A percentile compares a stretch with the other conserved stretches of the same genome.
Conservation (phyloP, 331 rosid species). For the Arachis monticola region DNA sequence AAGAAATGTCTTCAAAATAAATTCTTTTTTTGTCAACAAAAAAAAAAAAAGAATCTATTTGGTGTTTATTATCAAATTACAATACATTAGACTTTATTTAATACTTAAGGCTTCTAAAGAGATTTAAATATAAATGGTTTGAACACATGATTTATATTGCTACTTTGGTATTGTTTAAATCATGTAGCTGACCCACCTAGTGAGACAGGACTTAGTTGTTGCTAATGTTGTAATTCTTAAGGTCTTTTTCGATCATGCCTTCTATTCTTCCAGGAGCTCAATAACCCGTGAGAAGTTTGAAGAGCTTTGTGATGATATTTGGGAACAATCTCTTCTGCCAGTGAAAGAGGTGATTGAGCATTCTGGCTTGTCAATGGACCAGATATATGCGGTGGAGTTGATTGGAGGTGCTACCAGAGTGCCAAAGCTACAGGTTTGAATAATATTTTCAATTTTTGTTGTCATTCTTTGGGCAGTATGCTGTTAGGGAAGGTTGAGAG, state of each 20-base stretch:
- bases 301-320: slow-evolving; percentile 87
- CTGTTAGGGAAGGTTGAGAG: slow-evolving; percentile 6
- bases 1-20: too few relatives aligned
- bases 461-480: slow-evolving; percentile 9
- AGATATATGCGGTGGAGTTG: slow-evolving; percentile 89
- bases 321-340: slow-evolving; percentile 88
- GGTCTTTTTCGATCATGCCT: slow-evolving; percentile 18
- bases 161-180: too few relatives aligned
- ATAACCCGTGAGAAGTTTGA: slow-evolving; percentile 94
- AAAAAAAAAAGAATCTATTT: not conserved
- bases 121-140: too few relatives aligned
- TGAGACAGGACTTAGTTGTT: too few relatives aligned
- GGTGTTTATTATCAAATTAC: slow-evolving; percentile 9
- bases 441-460: slow-evolving; percentile 33
- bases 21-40: too few relatives aligned
- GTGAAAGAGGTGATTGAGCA: slow-evolving; percentile 75
- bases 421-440: slow-evolving; percentile 92
- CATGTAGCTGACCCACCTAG: too few relatives aligned
- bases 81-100: not conserved
- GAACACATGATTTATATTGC: too few relatives aligned
- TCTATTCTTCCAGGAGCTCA: slow-evolving; percentile 70
- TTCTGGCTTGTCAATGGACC: slow-evolving; percentile 68
- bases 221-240: not conserved
- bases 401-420: slow-evolving; percentile 98
- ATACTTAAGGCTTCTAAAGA: not conserved